Evolutionary conservation across 1,139 yeast genomes (phyloP).

Genomic region (Debaryomyces fabryi): DNA sequence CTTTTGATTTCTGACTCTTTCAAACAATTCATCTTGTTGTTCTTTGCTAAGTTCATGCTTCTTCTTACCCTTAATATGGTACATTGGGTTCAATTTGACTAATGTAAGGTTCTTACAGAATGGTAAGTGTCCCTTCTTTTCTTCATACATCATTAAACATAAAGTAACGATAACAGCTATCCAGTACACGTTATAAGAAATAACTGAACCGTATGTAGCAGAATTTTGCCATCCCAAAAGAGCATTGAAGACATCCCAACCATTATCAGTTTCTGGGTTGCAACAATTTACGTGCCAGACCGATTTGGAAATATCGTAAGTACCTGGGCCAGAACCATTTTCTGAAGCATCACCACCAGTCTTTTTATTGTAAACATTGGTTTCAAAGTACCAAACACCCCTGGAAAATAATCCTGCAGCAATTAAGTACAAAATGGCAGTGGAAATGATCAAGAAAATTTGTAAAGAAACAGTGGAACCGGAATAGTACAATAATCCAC

Average conservation of each 20-base stretch:
- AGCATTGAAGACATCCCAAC: slow-evolving; percentile 88
- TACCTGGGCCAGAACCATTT: slow-evolving; percentile 89
- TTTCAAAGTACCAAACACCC: slow-evolving; percentile 86
- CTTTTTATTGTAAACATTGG: slow-evolving; percentile 56
- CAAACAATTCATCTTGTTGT: slow-evolving; percentile 59
- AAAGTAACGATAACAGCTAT: slow-evolving; percentile 56
- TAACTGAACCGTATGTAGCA: slow-evolving; percentile 86
- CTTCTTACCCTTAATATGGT: slow-evolving; percentile 68
- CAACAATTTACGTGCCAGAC: slow-evolving; percentile 97
- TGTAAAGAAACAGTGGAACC: slow-evolving; percentile 80
- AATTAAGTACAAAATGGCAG: slow-evolving; percentile 79
- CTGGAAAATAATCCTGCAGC: slow-evolving; percentile 89
- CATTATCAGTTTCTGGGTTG: slow-evolving; percentile 83
- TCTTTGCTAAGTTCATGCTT: slow-evolving; percentile 56
- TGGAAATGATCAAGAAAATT: slow-evolving; percentile 75
- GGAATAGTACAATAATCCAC: slow-evolving; percentile 68
- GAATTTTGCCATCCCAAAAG: slow-evolving; percentile 39
- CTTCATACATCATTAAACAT: slow-evolving; percentile 69
- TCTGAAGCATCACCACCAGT: slow-evolving; percentile 93
- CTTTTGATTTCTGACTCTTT: slow-evolving; percentile 33
- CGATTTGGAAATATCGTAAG: slow-evolving; percentile 71
- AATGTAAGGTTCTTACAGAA: slow-evolving; percentile 52
- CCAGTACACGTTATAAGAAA: slow-evolving; percentile 88
- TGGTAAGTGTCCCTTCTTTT: slow-evolving; percentile 51
- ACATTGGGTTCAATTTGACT: slow-evolving; percentile 68